Conservation (phyloP, 1,284 basidiomycete genomes). For the Bjerkandera adusta region DNA sequence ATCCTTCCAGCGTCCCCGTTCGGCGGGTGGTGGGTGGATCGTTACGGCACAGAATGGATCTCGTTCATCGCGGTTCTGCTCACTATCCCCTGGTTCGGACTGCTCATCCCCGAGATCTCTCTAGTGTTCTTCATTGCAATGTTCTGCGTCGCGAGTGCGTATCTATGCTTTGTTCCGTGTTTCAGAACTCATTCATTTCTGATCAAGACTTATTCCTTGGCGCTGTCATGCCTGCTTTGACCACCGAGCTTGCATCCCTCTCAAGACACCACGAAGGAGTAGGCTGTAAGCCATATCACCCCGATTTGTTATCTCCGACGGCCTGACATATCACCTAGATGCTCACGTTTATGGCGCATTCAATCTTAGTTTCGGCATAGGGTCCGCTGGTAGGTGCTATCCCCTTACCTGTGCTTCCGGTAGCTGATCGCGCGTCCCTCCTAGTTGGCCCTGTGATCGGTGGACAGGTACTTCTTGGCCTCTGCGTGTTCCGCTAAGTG, state of each 20-base stretch:
- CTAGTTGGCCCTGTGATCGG: constrained; percentile 67
- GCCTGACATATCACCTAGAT: constrained; percentile 33
- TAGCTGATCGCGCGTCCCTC: background rate
- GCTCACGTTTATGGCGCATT: constrained; percentile 69
- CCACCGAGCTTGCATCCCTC: constrained; percentile 60
- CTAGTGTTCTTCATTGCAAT: constrained; percentile 61
- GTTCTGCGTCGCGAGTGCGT: constrained; percentile 57
- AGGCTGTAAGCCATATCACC: constrained; percentile 53
- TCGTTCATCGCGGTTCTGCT: constrained; percentile 45
- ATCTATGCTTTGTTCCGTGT: background rate
- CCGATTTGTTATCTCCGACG: background rate
- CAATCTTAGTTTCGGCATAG: constrained; percentile 66
- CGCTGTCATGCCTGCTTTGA: constrained; percentile 56
- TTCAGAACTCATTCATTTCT: constrained; percentile 9
- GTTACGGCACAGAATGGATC: constrained; percentile 58
- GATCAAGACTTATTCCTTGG: constrained; percentile 56
- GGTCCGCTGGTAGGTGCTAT: constrained; percentile 43
- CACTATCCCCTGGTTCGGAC: constrained; percentile 64
- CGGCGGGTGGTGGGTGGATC: constrained; percentile 61
- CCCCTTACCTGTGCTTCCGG: constrained; percentile 7
- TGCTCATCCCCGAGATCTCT: constrained; percentile 50
- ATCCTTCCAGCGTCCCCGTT: constrained; percentile 50
- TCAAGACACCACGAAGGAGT: constrained; percentile 54
- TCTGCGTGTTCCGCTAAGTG: background rate
- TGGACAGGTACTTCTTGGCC: constrained; percentile 48